Conservation (phyloP, 306 rosid species). For the Fragaria nilgerrensis region DNA sequence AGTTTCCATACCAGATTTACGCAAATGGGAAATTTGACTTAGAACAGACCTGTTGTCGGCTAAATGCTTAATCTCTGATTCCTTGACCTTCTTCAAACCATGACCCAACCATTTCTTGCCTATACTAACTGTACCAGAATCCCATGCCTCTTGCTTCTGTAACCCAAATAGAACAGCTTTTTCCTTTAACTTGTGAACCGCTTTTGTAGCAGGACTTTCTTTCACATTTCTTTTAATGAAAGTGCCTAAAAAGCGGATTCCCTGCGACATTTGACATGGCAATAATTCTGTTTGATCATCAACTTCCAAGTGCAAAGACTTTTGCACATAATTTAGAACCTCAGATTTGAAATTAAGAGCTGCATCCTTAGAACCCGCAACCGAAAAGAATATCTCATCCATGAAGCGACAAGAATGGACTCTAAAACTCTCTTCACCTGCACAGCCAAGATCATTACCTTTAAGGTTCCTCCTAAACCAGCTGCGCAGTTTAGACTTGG, state of each 20-base stretch:
- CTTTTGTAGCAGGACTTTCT: conserved; percentile 69
- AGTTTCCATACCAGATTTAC: conserved; percentile 90
- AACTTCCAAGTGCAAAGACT: conserved; percentile 63
- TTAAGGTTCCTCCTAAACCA: conserved; percentile 79
- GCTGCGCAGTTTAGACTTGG: conserved; percentile 58
- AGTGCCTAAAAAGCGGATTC: conserved; percentile 61
- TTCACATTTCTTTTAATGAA: conserved; percentile 51
- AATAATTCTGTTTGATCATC: conserved; percentile 44
- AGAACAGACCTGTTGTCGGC: conserved; percentile 57
- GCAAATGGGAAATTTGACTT: conserved; percentile 54
- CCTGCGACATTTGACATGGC: conserved; percentile 46
- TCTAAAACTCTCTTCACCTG: conserved; percentile 32
- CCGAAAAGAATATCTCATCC: conserved; percentile 81
- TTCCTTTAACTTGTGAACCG: conserved; percentile 83
- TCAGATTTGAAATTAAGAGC: conserved; percentile 63
- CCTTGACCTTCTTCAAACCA: conserved; percentile 91
- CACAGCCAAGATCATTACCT: conserved; percentile 34
- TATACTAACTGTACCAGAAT: conserved; percentile 55
- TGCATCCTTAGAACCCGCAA: conserved; percentile 69
- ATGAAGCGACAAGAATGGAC: conserved; percentile 70
- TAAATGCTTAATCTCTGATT: conserved; percentile 80
- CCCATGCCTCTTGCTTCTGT: conserved; percentile 79
- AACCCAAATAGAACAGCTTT: conserved; percentile 65
- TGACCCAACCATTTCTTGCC: conserved; percentile 94
- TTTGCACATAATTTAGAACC: conserved; percentile 51